Percentiles rank a stretch among this genome's conserved stretches.
Evolutionary conservation across 495 filamentous ascomycete genomes (phyloP).

Genomic region (Xylaria grammica): DNA sequence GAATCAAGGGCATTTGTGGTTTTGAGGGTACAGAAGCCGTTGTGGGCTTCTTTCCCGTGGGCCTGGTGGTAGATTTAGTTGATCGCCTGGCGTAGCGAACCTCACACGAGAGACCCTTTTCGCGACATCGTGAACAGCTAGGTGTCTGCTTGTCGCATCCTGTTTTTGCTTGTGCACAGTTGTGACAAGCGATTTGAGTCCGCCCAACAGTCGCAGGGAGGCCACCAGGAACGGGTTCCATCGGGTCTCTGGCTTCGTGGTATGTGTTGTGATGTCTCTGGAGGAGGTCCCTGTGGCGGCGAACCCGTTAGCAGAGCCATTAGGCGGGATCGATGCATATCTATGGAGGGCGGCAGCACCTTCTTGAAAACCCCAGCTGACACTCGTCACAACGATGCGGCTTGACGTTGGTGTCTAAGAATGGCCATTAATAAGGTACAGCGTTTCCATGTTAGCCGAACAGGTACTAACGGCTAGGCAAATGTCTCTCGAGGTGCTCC

Average conservation of each 20-base stretch:
- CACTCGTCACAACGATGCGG: slow-evolving; percentile 65
- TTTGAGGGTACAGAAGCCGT: too few relatives aligned
- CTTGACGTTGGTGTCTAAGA: slow-evolving; percentile 67
- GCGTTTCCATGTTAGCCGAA: not conserved
- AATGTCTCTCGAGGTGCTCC: slow-evolving; percentile 69
- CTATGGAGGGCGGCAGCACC: slow-evolving; percentile 51
- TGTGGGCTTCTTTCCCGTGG: too few relatives aligned
- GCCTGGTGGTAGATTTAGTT: slow-evolving; percentile 53
- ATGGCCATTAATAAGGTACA: slow-evolving; percentile 29
- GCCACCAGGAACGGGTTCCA: slow-evolving; percentile 45
- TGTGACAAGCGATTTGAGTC: slow-evolving; percentile 61
- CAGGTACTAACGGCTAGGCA: slow-evolving; percentile 60
- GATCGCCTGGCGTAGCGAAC: slow-evolving; percentile 61
- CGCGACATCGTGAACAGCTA: slow-evolving; percentile 59
- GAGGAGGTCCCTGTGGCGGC: slow-evolving; percentile 60
- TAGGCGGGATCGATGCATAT: not conserved
- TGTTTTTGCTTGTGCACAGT: slow-evolving; percentile 67
- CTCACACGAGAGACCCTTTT: slow-evolving; percentile 61
- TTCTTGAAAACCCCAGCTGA: slow-evolving; percentile 65
- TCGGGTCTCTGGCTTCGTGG: slow-evolving; percentile 50
- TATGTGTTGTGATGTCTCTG: slow-evolving; percentile 62
- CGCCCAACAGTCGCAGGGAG: slow-evolving; percentile 43
- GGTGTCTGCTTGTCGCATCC: slow-evolving; percentile 72
- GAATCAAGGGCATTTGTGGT: slow-evolving; percentile 7
- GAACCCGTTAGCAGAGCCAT: slow-evolving; percentile 26